phyloP scores from a whole-genome alignment of 441 rosid genomes.

The Gossypium schwendimanii region DNA sequence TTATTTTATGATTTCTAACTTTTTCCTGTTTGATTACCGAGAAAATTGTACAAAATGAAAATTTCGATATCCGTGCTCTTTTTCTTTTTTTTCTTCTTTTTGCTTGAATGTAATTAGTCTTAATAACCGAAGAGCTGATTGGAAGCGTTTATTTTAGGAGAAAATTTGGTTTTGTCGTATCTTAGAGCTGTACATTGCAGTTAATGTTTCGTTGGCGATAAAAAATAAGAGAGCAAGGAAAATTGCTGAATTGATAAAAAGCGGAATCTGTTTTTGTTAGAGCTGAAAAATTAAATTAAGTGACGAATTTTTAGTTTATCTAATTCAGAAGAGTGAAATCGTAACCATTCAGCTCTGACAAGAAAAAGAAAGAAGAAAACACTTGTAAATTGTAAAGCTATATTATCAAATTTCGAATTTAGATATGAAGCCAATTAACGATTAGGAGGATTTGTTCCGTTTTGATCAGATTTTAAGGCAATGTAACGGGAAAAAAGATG shows the following conservation, averaged over 20 bases:
- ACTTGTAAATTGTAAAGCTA: background rate
- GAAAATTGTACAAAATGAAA: background rate
- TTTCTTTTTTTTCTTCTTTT: background rate
- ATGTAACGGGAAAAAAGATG: background rate
- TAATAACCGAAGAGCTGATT: conserved; percentile 11
- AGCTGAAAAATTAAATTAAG: background rate
- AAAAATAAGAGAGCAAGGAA: background rate
- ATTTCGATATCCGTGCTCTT: background rate
- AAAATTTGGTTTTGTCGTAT: background rate
- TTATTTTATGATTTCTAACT: background rate
- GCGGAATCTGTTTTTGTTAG: background rate
- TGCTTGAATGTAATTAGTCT: background rate
- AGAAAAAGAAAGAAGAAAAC: background rate
- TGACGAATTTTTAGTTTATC: too few relatives aligned
- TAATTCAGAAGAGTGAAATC: background rate
- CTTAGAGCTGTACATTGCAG: background rate
- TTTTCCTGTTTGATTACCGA: conserved; percentile 4
- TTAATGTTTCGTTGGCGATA: background rate
- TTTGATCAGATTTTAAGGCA: background rate
- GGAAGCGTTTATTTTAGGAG: background rate
- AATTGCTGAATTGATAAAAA: background rate
- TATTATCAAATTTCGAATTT: background rate
- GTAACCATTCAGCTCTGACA: background rate
- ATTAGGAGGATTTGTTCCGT: background rate
- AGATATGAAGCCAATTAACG: background rate